Percentiles rank a stretch among this genome's conserved stretches.
Conservation (phyloP, 805 yeast species). For the Wickerhamiella spandovensis region DNA sequence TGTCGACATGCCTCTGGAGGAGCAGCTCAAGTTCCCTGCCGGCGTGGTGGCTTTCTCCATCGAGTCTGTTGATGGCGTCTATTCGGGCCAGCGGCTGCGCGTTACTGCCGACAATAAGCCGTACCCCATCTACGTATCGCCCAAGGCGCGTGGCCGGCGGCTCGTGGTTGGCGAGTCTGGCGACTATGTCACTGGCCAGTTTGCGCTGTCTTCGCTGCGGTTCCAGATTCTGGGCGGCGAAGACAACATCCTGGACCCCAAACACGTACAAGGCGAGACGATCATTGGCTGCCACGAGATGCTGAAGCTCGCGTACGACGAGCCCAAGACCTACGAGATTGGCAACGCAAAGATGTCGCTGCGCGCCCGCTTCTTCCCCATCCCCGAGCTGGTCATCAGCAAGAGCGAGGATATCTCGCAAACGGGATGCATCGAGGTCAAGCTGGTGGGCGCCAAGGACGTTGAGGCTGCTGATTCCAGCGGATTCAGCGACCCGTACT, state of each 20-base stretch:
- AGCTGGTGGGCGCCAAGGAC: constrained; percentile 48
- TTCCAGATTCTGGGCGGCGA: constrained; percentile 11
- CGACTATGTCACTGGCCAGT: constrained; percentile 20
- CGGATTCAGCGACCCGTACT: constrained; percentile 90
- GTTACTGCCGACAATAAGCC: constrained; percentile 66
- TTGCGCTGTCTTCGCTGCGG: constrained; percentile 13
- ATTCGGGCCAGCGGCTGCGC: constrained; percentile 48
- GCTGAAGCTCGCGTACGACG: constrained; percentile 13
- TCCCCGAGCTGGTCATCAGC: constrained; percentile 44
- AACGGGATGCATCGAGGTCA: constrained; percentile 55
- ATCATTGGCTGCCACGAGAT: constrained; percentile 33
- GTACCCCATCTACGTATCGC: constrained; percentile 46
- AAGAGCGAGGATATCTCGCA: constrained; percentile 61
- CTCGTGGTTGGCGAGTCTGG: constrained; percentile 16
- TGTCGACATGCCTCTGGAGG: constrained; percentile 26
- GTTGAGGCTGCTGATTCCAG: constrained; percentile 78
- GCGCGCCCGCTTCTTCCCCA: constrained; percentile 59
- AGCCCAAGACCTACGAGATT: constrained; percentile 13
- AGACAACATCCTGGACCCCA: constrained; percentile 7
- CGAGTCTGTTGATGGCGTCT: constrained; percentile 12
- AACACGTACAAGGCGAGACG: constrained; percentile 27
- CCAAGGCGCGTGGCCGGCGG: constrained; percentile 34
- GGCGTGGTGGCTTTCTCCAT: constrained; percentile 70
- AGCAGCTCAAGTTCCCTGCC: constrained; percentile 44
- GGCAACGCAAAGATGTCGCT: constrained; percentile 11